phyloP scores from a whole-genome alignment of 2,329 filamentous ascomycete genomes.

The Trichoderma koningiopsis region DNA sequence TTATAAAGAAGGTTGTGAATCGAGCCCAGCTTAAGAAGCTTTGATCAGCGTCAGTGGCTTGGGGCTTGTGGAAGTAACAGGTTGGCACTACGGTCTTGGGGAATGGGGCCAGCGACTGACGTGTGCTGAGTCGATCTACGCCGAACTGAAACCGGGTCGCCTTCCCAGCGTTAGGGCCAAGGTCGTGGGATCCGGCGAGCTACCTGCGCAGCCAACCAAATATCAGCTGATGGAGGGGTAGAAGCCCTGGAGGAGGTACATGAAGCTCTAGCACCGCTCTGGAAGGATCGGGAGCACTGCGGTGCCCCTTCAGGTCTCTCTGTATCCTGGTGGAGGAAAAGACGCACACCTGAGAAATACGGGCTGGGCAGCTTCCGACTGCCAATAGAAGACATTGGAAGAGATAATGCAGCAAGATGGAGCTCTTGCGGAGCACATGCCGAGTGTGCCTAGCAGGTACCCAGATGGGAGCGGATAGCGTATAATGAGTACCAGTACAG shows the following conservation, averaged over 20 bases:
- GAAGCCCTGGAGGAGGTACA: conserved; percentile 1
- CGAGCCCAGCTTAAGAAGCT: conserved; percentile 30
- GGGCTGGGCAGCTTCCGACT: conserved; percentile 4
- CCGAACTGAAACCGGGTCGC: conserved; percentile 20
- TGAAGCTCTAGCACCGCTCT: not conserved
- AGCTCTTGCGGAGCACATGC: conserved; percentile 12
- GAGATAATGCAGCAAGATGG: conserved; percentile 23
- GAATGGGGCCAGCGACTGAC: conserved; percentile 28
- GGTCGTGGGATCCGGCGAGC: conserved; percentile 8
- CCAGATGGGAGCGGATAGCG: not conserved
- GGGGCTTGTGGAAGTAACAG: conserved; percentile 33
- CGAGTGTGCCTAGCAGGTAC: not conserved
- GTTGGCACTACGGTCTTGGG: conserved; percentile 26
- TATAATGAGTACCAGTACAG: not conserved
- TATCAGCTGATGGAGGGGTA: not conserved
- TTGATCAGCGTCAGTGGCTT: conserved; percentile 38
- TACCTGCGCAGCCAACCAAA: conserved; percentile 1
- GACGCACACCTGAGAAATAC: conserved; percentile 10
- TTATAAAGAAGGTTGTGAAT: conserved; percentile 8
- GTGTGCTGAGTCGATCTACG: conserved; percentile 27
- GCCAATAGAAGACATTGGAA: conserved; percentile 9
- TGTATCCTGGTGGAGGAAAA: not conserved
- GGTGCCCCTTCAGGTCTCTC: not conserved
- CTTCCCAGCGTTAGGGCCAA: conserved; percentile 21
- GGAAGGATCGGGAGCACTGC: conserved; percentile 22